A percentile compares a stretch with the other conserved stretches of the same genome.
Evolutionary conservation across 225 moss, liverwort and hornwort species (phyloP).

Genomic region (Straminergon stramineum): DNA sequence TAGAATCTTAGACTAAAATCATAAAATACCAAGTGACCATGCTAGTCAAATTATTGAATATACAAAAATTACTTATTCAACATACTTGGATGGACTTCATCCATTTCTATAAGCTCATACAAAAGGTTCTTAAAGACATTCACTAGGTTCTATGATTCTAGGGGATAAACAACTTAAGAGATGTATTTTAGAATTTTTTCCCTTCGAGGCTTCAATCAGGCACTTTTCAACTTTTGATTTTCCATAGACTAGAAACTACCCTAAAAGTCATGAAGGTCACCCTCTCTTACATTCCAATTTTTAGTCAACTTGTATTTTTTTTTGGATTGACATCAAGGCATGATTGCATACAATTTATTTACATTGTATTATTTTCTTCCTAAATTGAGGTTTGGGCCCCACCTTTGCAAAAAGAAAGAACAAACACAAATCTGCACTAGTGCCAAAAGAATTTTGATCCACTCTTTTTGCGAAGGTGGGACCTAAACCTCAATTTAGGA

Average conservation of each 20-base stretch:
- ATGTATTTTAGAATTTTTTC: neutral
- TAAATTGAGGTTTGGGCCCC: neutral
- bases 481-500: neutral
- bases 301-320: neutral
- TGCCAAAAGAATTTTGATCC: neutral
- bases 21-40: neutral
- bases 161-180: fast-evolving
- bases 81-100: neutral
- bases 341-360: neutral
- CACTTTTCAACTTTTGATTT: neutral
- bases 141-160: neutral
- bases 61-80: neutral
- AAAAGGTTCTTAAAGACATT: neutral
- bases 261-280: neutral
- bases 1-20: neutral
- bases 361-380: neutral
- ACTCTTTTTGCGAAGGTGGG: fast-evolving
- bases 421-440: neutral
- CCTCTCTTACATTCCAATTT: neutral
- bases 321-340: neutral
- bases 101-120: neutral
- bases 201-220: neutral
- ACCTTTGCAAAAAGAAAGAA: neutral
- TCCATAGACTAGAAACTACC: neutral
- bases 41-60: neutral